Evolutionary conservation across 2,329 filamentous ascomycete species (phyloP).

Genomic region (Coleophoma crateriformis): DNA sequence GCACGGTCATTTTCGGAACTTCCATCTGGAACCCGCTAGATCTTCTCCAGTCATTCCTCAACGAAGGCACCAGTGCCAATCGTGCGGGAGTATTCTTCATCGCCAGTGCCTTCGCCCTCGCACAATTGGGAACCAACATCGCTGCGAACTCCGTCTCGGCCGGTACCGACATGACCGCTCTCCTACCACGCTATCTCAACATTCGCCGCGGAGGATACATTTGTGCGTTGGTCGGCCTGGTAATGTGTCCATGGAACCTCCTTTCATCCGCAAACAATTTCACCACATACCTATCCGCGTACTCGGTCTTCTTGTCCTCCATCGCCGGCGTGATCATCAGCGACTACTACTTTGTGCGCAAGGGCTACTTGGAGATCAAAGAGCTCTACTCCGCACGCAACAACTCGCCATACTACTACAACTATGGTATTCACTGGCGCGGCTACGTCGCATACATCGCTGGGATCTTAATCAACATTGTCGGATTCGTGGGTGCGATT

Average conservation of each 20-base stretch:
- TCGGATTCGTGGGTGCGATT: conserved; percentile 82
- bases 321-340: conserved; percentile 87
- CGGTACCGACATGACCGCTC: conserved; percentile 70
- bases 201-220: conserved; percentile 86
- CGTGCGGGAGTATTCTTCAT: conserved; percentile 75
- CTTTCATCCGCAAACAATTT: conserved; percentile 74
- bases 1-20: conserved; percentile 58
- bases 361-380: conserved; percentile 72
- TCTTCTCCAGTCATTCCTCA: conserved; percentile 61
- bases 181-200: conserved; percentile 73
- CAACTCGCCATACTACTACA: conserved; percentile 68
- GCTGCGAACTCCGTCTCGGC: conserved; percentile 82
- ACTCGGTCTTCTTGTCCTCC: conserved; percentile 88
- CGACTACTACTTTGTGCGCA: conserved; percentile 84
- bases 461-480: conserved; percentile 84
- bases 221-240: conserved; percentile 72
- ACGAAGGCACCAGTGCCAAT: conserved; percentile 62
- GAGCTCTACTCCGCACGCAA: conserved; percentile 71
- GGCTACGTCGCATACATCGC: conserved; percentile 77
- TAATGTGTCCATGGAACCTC: conserved; percentile 83
- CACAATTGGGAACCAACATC: conserved; percentile 82
- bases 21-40: conserved; percentile 70
- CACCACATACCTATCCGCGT: conserved; percentile 85
- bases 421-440: conserved; percentile 72
- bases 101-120: conserved; percentile 64